Base-by-base conservation (phyloP, 306 rosid genomes). In the Rosa lucieae region DNA sequence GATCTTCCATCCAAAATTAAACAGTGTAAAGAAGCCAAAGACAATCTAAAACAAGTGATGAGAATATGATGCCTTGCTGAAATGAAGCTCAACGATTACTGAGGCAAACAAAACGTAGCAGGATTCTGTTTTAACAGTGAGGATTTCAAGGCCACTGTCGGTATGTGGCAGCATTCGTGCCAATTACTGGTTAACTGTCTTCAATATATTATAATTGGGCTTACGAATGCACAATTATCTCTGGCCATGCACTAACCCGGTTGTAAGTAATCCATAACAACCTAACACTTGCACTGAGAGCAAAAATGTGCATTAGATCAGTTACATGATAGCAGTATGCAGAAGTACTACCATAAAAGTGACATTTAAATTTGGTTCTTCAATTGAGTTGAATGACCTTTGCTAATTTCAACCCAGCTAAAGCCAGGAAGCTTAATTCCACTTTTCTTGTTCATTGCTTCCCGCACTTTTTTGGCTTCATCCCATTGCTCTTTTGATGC, bases 341-440 rank as follows among this genome's bases (percentile, higher is more conserved):
- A 12, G 7, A 42, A 40, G 37, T 62, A 49, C 32, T 11, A 32
- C 73, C 72, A 37, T 2, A 26, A 23, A 40, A 44, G 46, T 56
- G 21, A 13, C 14, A 0, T 43, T n/a, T 42, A 3, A 0, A 7
- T 43, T 55, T 62, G 44, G 65, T 68, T 68, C 18, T 35, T 67
- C 63, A 15, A 5, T 68, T 37, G 71, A 44, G 6, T 17, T 68
- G 63, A 59, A 56, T 47, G 53, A 37, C 59, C 70, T 53, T 67
- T 46, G 71, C 72, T 68, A 52, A 56, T 75, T 77, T 81, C 76
- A 67, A 75, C 80, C 80, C 80, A 68, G 62, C 84, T 68, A 51
- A 62, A 44, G 13, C 84, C 80, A 56, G 65, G 84, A 75, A 68
- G 55, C 37, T 81, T 81, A 21, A 35, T 61, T 21, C 67, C 52